Evolutionary conservation across 306 rosid species (phyloP), one percentile per base, ranked within the genome.

Genomic region (Psophocarpus tetragonolobus): DNA sequence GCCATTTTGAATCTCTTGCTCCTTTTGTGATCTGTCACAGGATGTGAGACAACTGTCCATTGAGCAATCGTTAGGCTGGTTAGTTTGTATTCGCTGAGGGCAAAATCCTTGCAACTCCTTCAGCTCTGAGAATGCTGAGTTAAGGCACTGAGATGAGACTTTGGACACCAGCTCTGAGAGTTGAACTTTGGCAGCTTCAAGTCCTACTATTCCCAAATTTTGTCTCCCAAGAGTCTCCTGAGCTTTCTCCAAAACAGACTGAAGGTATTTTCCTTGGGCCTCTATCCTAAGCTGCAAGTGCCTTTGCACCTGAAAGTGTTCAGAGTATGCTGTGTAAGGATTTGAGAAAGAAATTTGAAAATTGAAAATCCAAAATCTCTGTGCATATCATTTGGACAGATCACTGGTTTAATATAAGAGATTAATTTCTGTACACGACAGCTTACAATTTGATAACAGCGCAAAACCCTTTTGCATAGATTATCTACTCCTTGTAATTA

Each of bases 191-290:
- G 98, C 92, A 8, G 92, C 91, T 88, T 95, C 98, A 30, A 95
- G 90, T 48, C 97, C 97, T 56, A 85, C 91, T 29, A 87, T 21
- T 45, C 98, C 97, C 57, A 87, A 71, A 84, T 91, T 88, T 51
- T 92, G 97, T 71, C 92, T 83, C n/a, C 97, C 97, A 4, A 95
- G 88, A 10, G 98, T 87, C 45, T 95, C 97, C 30, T 95, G 98
- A 29, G 98, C 97, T 81, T 92, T 95, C 41, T 92, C 97, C 21
- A 95, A 76, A 70, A 95, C 98, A 14, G 97, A 78, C 76, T 95
- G 98, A 32, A 95, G 89, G 91, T 95, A 95, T 74, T 95, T 95
- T 36, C 98, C 98, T 83, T 95, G 98, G 0, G 98, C 96, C 70
- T 95, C 98, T 47, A 95, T 95, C 14, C 97, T 87, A 6, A 95